Conservation (phyloP, 2,329 filamentous ascomycete genomes). For the Dactylellina sp. region DNA sequence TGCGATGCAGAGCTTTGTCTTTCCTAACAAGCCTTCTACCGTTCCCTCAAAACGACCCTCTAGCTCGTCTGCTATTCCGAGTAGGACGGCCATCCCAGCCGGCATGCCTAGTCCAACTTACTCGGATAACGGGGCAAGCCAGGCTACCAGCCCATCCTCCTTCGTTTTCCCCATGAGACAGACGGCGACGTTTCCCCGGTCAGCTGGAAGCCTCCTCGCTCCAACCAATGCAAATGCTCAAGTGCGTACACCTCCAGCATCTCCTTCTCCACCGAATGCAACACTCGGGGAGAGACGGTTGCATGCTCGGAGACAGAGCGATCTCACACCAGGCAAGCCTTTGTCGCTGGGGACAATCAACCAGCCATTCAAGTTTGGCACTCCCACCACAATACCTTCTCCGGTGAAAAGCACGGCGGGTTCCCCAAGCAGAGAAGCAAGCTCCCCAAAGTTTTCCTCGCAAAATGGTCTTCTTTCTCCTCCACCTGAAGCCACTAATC, state of each 20-base stretch:
- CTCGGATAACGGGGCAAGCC: constrained; percentile 45
- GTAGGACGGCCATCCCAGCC: constrained; percentile 22
- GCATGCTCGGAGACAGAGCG: constrained; percentile 51
- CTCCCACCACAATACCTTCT: constrained; percentile 14
- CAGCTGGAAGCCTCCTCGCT: constrained; percentile 36
- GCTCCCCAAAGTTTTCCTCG: constrained; percentile 38
- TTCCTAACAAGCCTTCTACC: constrained; percentile 25
- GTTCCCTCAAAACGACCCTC: constrained; percentile 45
- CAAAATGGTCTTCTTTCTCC: constrained; percentile 55
- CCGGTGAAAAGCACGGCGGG: constrained; percentile 29
- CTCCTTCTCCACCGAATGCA: constrained; percentile 39
- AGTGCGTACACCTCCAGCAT: constrained; percentile 42
- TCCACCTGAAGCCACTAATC: constrained; percentile 32
- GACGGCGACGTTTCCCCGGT: constrained; percentile 36
- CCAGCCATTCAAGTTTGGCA: constrained; percentile 53
- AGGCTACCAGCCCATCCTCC: constrained; percentile 39
- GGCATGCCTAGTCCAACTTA: constrained; percentile 53
- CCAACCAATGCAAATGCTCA: constrained; percentile 27
- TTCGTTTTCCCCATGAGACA: constrained; percentile 52
- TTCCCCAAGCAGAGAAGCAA: constrained; percentile 40
- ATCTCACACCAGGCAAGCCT: constrained; percentile 34
- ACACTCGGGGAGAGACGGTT: constrained; percentile 49
- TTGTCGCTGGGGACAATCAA: constrained; percentile 47
- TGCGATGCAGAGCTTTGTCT: constrained; percentile 48
- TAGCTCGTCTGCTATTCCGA: constrained; percentile 42